Conservation (phyloP, 306 rosid species). For the Quercus gilva region DNA sequence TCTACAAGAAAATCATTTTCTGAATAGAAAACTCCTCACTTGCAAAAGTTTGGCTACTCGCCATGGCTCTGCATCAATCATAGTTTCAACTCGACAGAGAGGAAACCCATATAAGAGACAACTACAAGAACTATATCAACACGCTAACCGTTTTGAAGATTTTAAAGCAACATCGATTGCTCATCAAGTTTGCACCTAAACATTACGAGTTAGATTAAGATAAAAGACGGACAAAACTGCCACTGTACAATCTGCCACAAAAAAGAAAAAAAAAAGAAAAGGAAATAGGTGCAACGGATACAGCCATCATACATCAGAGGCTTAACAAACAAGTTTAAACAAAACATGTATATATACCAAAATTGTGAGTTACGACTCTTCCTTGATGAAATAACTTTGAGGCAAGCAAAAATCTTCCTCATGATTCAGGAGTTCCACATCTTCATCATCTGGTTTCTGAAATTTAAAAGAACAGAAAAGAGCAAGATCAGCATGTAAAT, state of each 20-base stretch:
- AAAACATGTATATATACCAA: slow-evolving; percentile 31
- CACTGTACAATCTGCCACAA: background rate
- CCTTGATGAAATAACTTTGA: slow-evolving; percentile 70
- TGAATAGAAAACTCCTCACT: too few relatives aligned
- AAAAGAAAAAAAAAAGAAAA: too few relatives aligned
- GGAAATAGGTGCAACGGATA: background rate
- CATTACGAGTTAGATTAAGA: background rate
- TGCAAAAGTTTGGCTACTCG: too few relatives aligned
- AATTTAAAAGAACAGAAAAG: background rate
- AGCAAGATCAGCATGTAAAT: slow-evolving; percentile 8
- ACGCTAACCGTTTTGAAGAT: background rate
- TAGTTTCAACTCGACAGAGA: background rate
- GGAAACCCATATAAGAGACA: background rate
- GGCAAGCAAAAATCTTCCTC: slow-evolving; percentile 94
- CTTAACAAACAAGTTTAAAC: slow-evolving; percentile 6
- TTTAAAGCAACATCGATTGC: background rate
- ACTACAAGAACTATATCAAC: background rate
- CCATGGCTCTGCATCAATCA: background rate
- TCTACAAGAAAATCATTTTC: too few relatives aligned
- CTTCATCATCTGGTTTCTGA: slow-evolving; percentile 95
- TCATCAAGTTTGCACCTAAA: background rate
- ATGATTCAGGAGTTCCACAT: slow-evolving; percentile 60
- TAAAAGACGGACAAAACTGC: background rate
- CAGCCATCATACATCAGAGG: slow-evolving; percentile 6
- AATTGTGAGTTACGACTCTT: slow-evolving; percentile 49